A percentile compares a stretch with the other conserved stretches of the same genome.
phyloP scores from a whole-genome alignment of 805 yeast genomes.

The Pichia heedii region DNA sequence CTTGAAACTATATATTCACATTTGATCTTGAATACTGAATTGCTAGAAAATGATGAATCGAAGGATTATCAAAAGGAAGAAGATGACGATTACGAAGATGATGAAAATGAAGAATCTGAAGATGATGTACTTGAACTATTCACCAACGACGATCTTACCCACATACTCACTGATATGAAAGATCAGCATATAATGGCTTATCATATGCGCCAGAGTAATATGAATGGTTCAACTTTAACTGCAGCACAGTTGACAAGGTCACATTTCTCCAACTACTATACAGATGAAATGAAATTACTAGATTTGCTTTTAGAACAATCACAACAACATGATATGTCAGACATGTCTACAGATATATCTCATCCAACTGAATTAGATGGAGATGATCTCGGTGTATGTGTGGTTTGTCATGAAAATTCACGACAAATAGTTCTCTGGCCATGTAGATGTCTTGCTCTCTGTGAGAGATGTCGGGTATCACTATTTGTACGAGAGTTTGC shows the following conservation, averaged over 20 bases:
- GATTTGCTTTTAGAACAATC: constrained; percentile 21
- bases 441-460: constrained; percentile 79
- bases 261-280: constrained; percentile 16
- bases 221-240: too few relatives aligned
- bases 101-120: constrained; percentile 5
- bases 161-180: constrained; percentile 10
- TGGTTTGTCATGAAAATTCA: constrained; percentile 67
- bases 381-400: constrained; percentile 46
- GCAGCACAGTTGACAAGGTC: constrained; percentile 21
- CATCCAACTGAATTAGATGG: constrained; percentile 21
- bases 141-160: constrained; percentile 18
- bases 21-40: constrained; percentile 2
- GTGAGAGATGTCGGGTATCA: constrained; percentile 73
- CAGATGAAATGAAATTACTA: constrained; percentile 18
- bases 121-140: constrained; percentile 11
- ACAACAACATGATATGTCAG: not conserved
- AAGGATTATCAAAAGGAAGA: not conserved
- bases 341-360: not conserved
- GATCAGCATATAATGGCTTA: constrained; percentile 23
- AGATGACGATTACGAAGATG: not conserved
- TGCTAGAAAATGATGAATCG: constrained; percentile 4
- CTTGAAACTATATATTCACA: constrained; percentile 1
- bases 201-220: constrained; percentile 18
- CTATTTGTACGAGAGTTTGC: constrained; percentile 64
- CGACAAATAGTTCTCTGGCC: constrained; percentile 88